phyloP scores from a whole-genome alignment of 306 rosid genomes.

The Sechiopsis laciniata region DNA sequence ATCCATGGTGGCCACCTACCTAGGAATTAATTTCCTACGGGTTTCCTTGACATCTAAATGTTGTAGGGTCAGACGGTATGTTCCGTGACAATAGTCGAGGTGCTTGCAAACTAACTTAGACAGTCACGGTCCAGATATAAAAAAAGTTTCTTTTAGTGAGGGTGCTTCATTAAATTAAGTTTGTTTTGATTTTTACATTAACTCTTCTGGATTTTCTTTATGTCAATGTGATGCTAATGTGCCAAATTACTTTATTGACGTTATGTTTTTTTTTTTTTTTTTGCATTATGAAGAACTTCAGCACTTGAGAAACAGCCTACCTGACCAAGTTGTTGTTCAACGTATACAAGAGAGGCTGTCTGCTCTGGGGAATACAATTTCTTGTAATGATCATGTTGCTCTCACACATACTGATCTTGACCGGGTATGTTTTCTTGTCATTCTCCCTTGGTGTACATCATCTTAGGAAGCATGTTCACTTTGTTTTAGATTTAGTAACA shows the following conservation, averaged over 20 bases:
- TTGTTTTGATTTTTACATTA: not conserved
- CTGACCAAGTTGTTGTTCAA: slow-evolving; percentile 86
- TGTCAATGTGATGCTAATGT: not conserved
- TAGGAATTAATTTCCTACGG: too few relatives aligned
- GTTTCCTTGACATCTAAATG: too few relatives aligned
- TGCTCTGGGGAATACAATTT: slow-evolving; percentile 87
- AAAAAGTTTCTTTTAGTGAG: not conserved
- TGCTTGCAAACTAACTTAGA: too few relatives aligned
- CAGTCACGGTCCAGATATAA: too few relatives aligned
- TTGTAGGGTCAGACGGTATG: too few relatives aligned
- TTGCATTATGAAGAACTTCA: slow-evolving; percentile 60
- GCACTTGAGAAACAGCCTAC: slow-evolving; percentile 88
- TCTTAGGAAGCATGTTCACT: too few relatives aligned
- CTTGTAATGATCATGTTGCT: slow-evolving; percentile 94
- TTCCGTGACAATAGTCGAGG: too few relatives aligned
- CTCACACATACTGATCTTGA: slow-evolving; percentile 94
- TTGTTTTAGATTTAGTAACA: too few relatives aligned
- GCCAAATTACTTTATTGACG: not conserved
- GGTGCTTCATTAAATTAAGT: not conserved
- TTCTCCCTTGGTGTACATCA: too few relatives aligned
- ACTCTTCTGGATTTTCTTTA: not conserved
- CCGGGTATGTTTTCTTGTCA: slow-evolving; percentile 38
- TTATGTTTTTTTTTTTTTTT: not conserved
- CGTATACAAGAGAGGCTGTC: slow-evolving; percentile 81
- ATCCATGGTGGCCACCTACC: too few relatives aligned